Conservation (phyloP, 2,329 filamentous ascomycete genomes). For the Lecanicillium sp. region DNA sequence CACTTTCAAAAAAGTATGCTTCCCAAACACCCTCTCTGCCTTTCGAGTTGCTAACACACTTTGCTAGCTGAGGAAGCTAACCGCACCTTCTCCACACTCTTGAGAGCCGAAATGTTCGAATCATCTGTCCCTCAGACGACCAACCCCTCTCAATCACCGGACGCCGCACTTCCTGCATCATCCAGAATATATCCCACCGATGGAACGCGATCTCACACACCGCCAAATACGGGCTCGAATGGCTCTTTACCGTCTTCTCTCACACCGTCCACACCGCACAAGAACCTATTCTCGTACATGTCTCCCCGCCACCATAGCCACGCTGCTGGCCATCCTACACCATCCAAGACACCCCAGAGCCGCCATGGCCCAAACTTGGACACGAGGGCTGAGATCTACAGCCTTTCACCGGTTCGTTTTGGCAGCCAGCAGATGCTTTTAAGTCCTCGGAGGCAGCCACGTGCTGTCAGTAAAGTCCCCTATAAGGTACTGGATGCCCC, state of each 20-base stretch:
- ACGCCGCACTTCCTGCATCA: conserved; percentile 41
- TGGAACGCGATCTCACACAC: conserved; percentile 70
- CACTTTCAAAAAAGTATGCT: conserved; percentile 84
- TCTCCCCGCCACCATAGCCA: conserved; percentile 64
- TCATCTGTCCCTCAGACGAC: conserved; percentile 77
- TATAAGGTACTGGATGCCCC: conserved; percentile 97
- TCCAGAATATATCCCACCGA: conserved; percentile 50
- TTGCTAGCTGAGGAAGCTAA: conserved; percentile 80
- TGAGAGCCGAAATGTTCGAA: conserved; percentile 90
- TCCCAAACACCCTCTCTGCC: conserved; percentile 14
- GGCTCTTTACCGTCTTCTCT: conserved; percentile 63
- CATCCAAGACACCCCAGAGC: conserved; percentile 81
- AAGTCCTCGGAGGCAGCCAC: conserved; percentile 78
- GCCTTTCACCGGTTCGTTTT: conserved; percentile 85
- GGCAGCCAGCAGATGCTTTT: conserved; percentile 90
- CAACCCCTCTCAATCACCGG: conserved; percentile 53
- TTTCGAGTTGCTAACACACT: conserved; percentile 4
- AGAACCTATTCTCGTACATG: conserved; percentile 92
- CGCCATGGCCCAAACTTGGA: conserved; percentile 84
- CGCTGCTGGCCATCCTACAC: conserved; percentile 75
- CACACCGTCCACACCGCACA: conserved; percentile 92
- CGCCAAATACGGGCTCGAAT: conserved; percentile 57
- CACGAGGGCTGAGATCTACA: conserved; percentile 87
- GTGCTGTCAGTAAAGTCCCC: conserved; percentile 89
- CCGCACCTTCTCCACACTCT: conserved; percentile 77